A percentile compares a stretch with the other conserved stretches of the same genome.
These are phyloP conservation scores for Fomitopsis pulvina DNA, from an alignment of 768 basidiomycete genomes.

Conservation along the genomic window DNA sequence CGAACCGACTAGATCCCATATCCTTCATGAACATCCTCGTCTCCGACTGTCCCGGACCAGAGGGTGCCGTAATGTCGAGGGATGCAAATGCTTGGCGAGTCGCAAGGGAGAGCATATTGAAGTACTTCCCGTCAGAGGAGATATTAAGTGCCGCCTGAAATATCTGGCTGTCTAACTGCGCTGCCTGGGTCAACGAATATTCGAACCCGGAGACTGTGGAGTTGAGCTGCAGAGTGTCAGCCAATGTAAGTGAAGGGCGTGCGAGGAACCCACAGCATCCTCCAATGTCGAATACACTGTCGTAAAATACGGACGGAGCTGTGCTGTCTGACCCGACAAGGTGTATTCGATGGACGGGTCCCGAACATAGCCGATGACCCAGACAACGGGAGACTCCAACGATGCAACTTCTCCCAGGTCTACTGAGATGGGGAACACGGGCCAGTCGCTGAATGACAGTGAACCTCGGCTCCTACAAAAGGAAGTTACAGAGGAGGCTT, in stretches of 20 bases:
- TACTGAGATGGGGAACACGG: constrained; percentile 20
- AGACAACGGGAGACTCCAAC: constrained; percentile 17
- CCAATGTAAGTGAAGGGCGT: not conserved
- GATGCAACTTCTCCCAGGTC: constrained; percentile 19
- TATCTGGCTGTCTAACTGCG: constrained; percentile 18
- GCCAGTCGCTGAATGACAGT: not conserved
- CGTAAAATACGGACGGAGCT: constrained; percentile 13
- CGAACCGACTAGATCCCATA: not conserved
- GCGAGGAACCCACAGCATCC: constrained; percentile 8
- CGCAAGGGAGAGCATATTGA: constrained; percentile 18
- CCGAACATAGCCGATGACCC: constrained; percentile 21
- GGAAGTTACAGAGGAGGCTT: not conserved
- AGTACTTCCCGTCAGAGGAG: constrained; percentile 13
- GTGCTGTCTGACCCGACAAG: constrained; percentile 2
- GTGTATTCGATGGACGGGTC: constrained; percentile 20
- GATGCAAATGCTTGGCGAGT: constrained; percentile 19
- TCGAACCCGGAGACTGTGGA: constrained; percentile 14
- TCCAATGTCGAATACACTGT: not conserved
- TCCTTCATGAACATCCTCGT: constrained; percentile 13
- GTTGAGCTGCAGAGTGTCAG: constrained; percentile 15
- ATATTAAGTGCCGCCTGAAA: constrained; percentile 12
- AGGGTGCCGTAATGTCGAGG: constrained; percentile 19
- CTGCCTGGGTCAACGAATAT: constrained; percentile 11
- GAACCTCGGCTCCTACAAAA: not conserved
- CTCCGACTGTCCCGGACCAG: constrained; percentile 13